phyloP scores from a whole-genome alignment of 352 stramenopile genomes.

The Peronosclerospora sorghi region DNA sequence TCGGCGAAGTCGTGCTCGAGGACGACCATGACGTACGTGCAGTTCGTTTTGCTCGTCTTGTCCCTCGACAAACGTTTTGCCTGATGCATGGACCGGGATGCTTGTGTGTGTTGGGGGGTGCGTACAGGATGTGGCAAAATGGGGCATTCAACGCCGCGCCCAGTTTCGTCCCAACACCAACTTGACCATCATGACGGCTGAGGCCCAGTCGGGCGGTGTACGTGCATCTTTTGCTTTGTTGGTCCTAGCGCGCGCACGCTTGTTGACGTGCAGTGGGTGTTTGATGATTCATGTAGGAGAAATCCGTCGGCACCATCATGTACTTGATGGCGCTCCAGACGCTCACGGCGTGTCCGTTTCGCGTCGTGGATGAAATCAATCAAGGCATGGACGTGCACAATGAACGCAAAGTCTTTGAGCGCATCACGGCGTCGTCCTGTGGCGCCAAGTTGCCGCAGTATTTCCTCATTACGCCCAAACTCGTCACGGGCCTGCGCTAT shows the following conservation, averaged over 20 bases:
- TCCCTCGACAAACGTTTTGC: too few species aligned
- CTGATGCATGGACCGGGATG: too few species aligned
- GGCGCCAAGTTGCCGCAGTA: slow-evolving; percentile 82
- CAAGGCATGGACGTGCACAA: slow-evolving; percentile 87
- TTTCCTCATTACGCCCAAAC: slow-evolving; percentile 84
- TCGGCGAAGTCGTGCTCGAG: slow-evolving; percentile 74
- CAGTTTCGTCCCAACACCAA: slow-evolving; percentile 82
- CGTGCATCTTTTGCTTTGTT: too few species aligned
- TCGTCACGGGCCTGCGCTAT: slow-evolving; percentile 76
- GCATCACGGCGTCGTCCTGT: slow-evolving; percentile 81
- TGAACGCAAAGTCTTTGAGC: slow-evolving; percentile 82
- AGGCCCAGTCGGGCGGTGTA: slow-evolving; percentile 81
- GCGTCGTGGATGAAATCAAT: slow-evolving; percentile 85
- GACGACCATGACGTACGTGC: too few species aligned
- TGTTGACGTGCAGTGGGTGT: too few species aligned
- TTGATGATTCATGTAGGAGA: slow-evolving; percentile 40
- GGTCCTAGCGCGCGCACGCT: too few species aligned
- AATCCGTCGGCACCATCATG: slow-evolving; percentile 87
- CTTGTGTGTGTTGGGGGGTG: too few species aligned
- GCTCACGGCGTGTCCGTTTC: slow-evolving; percentile 79
- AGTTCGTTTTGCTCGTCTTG: too few species aligned
- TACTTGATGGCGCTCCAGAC: slow-evolving; percentile 85
- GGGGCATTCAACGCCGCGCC: slow-evolving; percentile 74
- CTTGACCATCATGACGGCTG: slow-evolving; percentile 73
- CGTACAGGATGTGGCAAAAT: slow-evolving; percentile 74